phyloP scores from a whole-genome alignment of 345 rosid species.

The Rhodamnia rubescens region DNA sequence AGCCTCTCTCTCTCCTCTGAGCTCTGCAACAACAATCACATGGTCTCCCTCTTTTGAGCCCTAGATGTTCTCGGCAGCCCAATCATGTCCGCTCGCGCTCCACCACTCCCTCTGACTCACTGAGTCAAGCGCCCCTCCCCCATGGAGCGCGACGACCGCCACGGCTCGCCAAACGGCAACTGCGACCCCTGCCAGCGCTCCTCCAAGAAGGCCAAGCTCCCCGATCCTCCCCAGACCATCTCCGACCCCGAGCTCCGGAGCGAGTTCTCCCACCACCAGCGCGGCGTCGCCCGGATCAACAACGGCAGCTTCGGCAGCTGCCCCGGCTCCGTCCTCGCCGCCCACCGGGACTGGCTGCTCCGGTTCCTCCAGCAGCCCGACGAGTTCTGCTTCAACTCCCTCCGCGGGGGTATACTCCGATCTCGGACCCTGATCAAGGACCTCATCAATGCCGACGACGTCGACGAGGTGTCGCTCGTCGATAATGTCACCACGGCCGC shows the following conservation, averaged over 20 bases:
- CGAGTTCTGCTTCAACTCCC: constrained; percentile 54
- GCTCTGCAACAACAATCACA: too few relatives aligned
- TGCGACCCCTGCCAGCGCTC: not conserved
- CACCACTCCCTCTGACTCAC: not conserved
- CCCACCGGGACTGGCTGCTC: constrained; percentile 58
- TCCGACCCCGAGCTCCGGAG: constrained; percentile 35
- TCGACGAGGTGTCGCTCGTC: constrained; percentile 71
- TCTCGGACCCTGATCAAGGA: constrained; percentile 43
- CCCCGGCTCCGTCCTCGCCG: constrained; percentile 50
- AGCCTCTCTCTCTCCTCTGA: too few relatives aligned
- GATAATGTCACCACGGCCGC: constrained; percentile 97
- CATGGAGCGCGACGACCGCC: not conserved
- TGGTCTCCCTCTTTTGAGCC: not conserved
- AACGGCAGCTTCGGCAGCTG: constrained; percentile 93
- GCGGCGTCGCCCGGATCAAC: constrained; percentile 55
- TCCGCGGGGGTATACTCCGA: constrained; percentile 34
- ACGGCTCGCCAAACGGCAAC: not conserved
- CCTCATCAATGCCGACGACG: constrained; percentile 63
- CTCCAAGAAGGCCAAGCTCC: not conserved
- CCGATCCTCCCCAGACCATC: not conserved
- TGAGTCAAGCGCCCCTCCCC: too few relatives aligned
- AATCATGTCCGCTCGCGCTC: not conserved
- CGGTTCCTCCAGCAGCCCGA: constrained; percentile 74
- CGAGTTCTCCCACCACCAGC: constrained; percentile 79
- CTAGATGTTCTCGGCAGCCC: not conserved